Percentiles rank a stretch among this genome's conserved stretches.
These are phyloP conservation scores for Apiospora rasikravindrae DNA, from an alignment of 2,329 filamentous ascomycete genomes.

Conservation along the genomic window DNA sequence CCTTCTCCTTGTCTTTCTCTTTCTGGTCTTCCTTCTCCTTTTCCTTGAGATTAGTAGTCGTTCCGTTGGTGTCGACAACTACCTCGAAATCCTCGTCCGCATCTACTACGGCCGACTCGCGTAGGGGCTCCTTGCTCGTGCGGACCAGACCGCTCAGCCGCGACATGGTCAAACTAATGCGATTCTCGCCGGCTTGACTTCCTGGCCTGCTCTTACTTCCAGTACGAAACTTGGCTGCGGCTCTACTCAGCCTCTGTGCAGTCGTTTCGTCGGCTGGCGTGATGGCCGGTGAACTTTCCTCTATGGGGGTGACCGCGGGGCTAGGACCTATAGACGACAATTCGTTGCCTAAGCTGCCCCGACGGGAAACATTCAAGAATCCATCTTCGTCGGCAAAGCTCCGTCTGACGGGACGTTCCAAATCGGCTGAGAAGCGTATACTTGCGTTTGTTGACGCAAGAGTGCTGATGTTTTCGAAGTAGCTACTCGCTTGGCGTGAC, in stretches of 20 bases:
- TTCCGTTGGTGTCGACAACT: constrained; percentile 25
- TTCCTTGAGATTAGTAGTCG: constrained; percentile 27
- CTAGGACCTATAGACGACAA: constrained; percentile 47
- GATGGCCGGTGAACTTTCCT: constrained; percentile 44
- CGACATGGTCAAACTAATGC: constrained; percentile 63
- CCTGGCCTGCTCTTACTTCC: constrained; percentile 58
- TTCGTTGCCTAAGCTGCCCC: constrained; percentile 56
- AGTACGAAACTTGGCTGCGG: constrained; percentile 59
- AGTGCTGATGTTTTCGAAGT: constrained; percentile 49
- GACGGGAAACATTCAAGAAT: constrained; percentile 43
- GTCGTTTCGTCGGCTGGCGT: constrained; percentile 60
- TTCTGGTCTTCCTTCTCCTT: constrained; percentile 29
- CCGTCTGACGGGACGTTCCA: constrained; percentile 54
- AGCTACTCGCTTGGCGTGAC: constrained; percentile 47
- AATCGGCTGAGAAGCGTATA: constrained; percentile 61
- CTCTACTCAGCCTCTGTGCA: constrained; percentile 60
- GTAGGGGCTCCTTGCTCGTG: constrained; percentile 55
- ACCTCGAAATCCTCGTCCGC: constrained; percentile 34
- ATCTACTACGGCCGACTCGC: constrained; percentile 35
- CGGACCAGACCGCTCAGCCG: constrained; percentile 59
- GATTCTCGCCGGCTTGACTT: constrained; percentile 63
- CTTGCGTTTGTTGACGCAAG: constrained; percentile 48
- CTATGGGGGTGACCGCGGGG: constrained; percentile 42
- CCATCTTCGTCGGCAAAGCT: constrained; percentile 53
- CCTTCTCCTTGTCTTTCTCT: constrained; percentile 32